Evolutionary conservation across 1,284 basidiomycete genomes (phyloP), one percentile per base, ranked within the genome.

Genomic region (Papiliotrema flavescens): DNA sequence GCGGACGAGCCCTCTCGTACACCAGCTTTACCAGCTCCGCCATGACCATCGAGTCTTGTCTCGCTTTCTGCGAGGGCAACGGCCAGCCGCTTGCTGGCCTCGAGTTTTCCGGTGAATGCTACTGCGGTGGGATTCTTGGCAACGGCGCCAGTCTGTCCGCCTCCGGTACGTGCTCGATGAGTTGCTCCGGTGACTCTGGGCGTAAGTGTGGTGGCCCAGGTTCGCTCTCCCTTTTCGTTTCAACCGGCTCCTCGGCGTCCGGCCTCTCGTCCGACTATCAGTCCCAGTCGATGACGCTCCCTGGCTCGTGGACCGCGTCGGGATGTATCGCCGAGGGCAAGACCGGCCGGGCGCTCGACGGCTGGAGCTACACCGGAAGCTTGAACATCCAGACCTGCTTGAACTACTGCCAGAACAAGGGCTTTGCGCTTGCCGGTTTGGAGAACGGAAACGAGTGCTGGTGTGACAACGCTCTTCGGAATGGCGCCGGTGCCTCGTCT

Each of bases 361-460:
- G 50, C 8, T 55, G 53, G 52, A 19, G 44, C 19, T 34, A 50
- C 47, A 28, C 54, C n/a, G 37, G 37, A 47, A 14, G 22, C 32
- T 57, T 63, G 59, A 65, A 59, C 3, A 49, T 45, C 23, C 45
- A 55, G 34, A 40, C 41, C 2, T 71, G 69, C 41, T 54, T 61
- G 20, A 17, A 43, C 46, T 55, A 43, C 24, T 54, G 55, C 34
- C 45, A 28, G 17, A 24, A 35, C 17, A 46, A 50, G 26, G 56
- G 57, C 20, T 54, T 39, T 46, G 26, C 28, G n/a, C 44, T 43
- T 28, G 54, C 54, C 37, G 47, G 57, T 41, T 24, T 54, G 39
- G 64, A 70, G 54, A 64, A 65, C 55, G 57, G 53, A 28, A 26
- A 49, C 6, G 66, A 67, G 40, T 71, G 69, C 53, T 71, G 63